These are phyloP conservation scores for Tolypocladium amazonense DNA, from an alignment of 2,329 filamentous ascomycete species.

Conservation along the genomic window DNA sequence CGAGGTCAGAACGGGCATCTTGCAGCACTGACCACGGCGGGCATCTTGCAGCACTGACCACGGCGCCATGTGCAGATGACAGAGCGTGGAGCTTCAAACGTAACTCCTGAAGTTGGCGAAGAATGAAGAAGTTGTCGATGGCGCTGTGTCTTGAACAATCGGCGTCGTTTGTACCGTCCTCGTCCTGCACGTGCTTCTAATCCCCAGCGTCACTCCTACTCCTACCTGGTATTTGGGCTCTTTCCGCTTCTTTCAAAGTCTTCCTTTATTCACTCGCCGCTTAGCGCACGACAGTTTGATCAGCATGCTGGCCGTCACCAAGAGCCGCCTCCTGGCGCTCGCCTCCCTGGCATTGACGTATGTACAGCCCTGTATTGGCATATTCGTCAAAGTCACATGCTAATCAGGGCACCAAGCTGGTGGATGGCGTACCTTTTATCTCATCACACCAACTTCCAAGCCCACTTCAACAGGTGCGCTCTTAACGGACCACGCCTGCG, in stretches of 20 bases:
- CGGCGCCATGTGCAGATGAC: too few species aligned
- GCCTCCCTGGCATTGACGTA: slow-evolving; percentile 28
- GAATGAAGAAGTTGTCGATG: neutral
- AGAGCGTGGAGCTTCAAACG: neutral
- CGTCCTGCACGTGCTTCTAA: neutral
- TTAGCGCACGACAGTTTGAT: neutral
- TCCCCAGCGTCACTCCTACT: neutral
- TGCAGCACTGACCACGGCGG: too few species aligned
- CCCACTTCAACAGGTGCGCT: slow-evolving; percentile 26
- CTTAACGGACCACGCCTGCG: slow-evolving; percentile 19
- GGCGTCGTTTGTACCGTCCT: neutral
- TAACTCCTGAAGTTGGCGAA: neutral
- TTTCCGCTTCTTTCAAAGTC: neutral
- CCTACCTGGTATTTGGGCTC: neutral
- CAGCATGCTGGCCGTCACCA: slow-evolving; percentile 15
- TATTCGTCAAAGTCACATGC: neutral
- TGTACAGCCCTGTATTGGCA: slow-evolving; percentile 4
- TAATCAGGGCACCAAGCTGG: slow-evolving; percentile 26
- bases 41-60: neutral
- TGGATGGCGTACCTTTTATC: slow-evolving; percentile 32
- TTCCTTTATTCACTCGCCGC: neutral
- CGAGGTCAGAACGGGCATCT: neutral
- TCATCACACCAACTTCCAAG: slow-evolving; percentile 30
- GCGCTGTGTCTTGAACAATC: neutral
- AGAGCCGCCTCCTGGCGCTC: slow-evolving; percentile 20